Evolutionary conservation across 2,329 filamentous ascomycete species (phyloP).

Genomic region (Penicillium capsulatum): DNA sequence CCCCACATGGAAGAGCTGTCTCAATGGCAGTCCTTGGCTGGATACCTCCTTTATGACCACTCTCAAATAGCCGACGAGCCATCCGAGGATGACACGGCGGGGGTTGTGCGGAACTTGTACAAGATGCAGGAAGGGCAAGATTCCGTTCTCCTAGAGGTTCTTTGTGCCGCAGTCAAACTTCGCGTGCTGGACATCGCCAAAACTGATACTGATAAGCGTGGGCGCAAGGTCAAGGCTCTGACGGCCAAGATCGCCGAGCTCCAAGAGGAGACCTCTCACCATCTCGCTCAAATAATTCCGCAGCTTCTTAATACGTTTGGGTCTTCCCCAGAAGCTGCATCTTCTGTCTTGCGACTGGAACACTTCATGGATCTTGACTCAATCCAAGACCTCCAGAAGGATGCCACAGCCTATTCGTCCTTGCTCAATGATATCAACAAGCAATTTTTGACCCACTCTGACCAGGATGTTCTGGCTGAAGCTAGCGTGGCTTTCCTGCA

Average conservation of each 20-base stretch:
- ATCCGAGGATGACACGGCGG: constrained; percentile 57
- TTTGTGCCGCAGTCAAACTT: constrained; percentile 76
- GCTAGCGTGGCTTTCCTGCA: constrained; percentile 78
- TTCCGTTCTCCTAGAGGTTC: constrained; percentile 76
- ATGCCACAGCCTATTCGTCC: constrained; percentile 72
- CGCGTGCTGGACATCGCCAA: constrained; percentile 65
- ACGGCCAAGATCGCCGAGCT: constrained; percentile 62
- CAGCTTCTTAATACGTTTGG: constrained; percentile 89
- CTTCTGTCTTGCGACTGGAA: constrained; percentile 78
- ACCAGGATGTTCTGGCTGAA: constrained; percentile 78
- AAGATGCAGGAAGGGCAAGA: constrained; percentile 75
- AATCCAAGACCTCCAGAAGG: constrained; percentile 84
- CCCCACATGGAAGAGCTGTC: constrained; percentile 75
- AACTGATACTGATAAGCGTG: constrained; percentile 52
- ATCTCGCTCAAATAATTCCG: constrained; percentile 74
- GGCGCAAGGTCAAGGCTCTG: constrained; percentile 55
- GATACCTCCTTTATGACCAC: constrained; percentile 90
- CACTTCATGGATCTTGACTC: constrained; percentile 81
- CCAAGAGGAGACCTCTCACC: constrained; percentile 73
- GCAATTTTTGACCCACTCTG: constrained; percentile 89
- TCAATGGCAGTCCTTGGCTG: constrained; percentile 83
- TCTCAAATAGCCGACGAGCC: constrained; percentile 57
- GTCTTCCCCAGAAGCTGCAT: constrained; percentile 79
- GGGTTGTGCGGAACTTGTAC: constrained; percentile 65
- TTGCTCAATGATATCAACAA: constrained; percentile 88